A percentile compares a stretch with the other conserved stretches of the same genome.
Evolutionary conservation across 2,329 filamentous ascomycete genomes (phyloP).

Genomic region (Aspergillus quadrilineatus): DNA sequence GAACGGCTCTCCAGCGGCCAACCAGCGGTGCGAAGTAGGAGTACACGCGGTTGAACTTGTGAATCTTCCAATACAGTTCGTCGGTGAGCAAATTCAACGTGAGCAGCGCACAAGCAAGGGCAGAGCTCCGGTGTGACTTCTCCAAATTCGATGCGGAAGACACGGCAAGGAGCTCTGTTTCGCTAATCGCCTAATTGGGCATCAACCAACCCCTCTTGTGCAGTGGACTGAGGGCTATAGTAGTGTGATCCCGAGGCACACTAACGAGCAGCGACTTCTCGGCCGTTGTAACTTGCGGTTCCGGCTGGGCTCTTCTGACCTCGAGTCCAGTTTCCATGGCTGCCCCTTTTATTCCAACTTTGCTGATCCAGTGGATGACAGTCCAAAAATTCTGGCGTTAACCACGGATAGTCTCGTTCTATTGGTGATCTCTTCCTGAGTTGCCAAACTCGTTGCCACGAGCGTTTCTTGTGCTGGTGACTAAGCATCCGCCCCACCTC

Average conservation of each 20-base stretch:
- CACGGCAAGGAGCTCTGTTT: slow-evolving; percentile 19
- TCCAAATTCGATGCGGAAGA: slow-evolving; percentile 17
- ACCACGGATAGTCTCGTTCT: neutral
- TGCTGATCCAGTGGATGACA: slow-evolving; percentile 2
- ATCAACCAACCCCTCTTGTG: slow-evolving; percentile 23
- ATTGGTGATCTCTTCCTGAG: neutral
- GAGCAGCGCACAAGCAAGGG: neutral
- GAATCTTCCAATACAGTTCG: neutral
- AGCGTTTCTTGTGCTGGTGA: slow-evolving; percentile 11
- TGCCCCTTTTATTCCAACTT: slow-evolving; percentile 1
- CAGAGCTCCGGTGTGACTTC: slow-evolving; percentile 6
- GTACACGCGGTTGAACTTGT: neutral
- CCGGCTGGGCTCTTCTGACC: neutral
- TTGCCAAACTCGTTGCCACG: neutral
- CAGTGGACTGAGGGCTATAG: slow-evolving; percentile 11
- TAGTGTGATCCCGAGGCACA: slow-evolving; percentile 17
- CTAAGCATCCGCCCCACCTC: slow-evolving; percentile 14
- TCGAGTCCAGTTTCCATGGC: slow-evolving; percentile 5
- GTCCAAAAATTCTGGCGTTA: slow-evolving; percentile 1
- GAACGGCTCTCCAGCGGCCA: neutral
- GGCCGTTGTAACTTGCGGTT: neutral
- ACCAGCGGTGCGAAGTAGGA: neutral
- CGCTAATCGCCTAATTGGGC: slow-evolving; percentile 22
- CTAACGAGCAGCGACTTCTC: slow-evolving; percentile 9
- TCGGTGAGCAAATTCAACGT: neutral